A percentile compares a stretch with the other conserved stretches of the same genome.
phyloP scores from a whole-genome alignment of 2,329 filamentous ascomycete genomes.

The Fusarium pseudonygamai region DNA sequence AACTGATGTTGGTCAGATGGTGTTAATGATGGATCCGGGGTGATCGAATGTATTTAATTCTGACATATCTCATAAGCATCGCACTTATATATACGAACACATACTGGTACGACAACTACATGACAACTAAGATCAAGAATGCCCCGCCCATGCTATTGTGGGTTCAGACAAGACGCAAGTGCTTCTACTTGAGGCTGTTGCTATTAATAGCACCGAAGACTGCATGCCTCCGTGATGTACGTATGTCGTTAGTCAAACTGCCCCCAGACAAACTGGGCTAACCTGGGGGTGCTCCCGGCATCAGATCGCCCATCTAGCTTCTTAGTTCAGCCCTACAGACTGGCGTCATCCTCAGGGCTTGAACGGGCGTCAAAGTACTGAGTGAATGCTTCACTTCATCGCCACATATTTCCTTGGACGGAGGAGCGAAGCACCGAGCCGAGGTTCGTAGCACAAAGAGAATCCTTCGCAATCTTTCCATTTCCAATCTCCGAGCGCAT shows the following conservation, averaged over 20 bases:
- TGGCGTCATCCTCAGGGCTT: not conserved
- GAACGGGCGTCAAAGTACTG: no score
- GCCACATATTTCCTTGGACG: not conserved
- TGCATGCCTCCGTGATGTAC: not conserved
- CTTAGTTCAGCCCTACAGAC: conserved; percentile 1
- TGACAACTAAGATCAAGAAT: rapidly evolving
- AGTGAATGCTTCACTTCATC: not conserved
- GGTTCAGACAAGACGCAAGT: not conserved
- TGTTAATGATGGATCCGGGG: not conserved
- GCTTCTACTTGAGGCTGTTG: not conserved
- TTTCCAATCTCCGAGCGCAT: not conserved
- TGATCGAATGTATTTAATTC: not conserved
- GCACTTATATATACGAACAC: not conserved
- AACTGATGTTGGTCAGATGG: not conserved
- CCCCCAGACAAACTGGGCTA: not conserved
- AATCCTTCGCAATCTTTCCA: not conserved
- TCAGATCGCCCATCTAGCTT: not conserved
- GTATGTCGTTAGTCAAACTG: not conserved
- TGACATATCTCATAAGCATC: not conserved
- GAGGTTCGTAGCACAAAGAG: not conserved
- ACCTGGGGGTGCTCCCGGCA: not conserved
- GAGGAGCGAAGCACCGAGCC: not conserved
- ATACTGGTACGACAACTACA: not conserved
- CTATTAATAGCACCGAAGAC: not conserved
- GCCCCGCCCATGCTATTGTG: not conserved